Evolutionary conservation across 768 basidiomycete species (phyloP).

Genomic region (Infundibulicybe gibba): DNA sequence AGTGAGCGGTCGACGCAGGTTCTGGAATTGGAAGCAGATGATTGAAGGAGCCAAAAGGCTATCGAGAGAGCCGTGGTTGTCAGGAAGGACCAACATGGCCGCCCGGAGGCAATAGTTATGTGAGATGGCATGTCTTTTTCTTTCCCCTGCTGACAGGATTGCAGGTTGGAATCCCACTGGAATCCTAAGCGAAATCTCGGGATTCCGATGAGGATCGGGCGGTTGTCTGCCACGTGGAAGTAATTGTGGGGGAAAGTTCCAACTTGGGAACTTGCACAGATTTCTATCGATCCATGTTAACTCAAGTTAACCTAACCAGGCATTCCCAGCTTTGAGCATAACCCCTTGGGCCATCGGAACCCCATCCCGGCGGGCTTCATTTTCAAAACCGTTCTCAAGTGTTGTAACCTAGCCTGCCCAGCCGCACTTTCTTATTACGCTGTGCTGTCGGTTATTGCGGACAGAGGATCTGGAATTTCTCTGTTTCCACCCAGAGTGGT

Average conservation of each 20-base stretch:
- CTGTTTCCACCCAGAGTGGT: background rate
- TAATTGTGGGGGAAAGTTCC: slow-evolving; percentile 10
- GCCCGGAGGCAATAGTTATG: slow-evolving; percentile 7
- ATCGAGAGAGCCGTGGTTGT: slow-evolving; percentile 17
- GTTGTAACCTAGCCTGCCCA: background rate
- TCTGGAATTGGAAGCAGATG: slow-evolving; percentile 14
- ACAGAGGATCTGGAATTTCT: slow-evolving; percentile 27
- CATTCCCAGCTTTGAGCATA: too few relatives aligned
- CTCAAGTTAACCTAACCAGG: too few relatives aligned
- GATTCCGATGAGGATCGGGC: slow-evolving; percentile 17
- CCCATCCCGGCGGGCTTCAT: too few relatives aligned
- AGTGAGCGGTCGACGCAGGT: slow-evolving; percentile 9
- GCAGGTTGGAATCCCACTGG: background rate
- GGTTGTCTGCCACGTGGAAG: slow-evolving; percentile 18
- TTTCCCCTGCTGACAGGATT: background rate
- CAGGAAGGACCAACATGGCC: slow-evolving; percentile 4
- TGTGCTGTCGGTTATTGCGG: slow-evolving; percentile 13
- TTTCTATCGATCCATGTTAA: too few relatives aligned
- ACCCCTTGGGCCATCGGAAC: too few relatives aligned
- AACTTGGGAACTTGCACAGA: too few relatives aligned
- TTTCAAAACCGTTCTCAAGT: too few relatives aligned
- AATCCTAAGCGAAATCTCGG: slow-evolving; percentile 20
- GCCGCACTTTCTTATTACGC: slow-evolving; percentile 22
- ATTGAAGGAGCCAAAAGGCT: slow-evolving; percentile 20
- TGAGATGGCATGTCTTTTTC: slow-evolving; percentile 3